These are phyloP conservation scores for Gossypium bickii DNA, from an alignment of 345 rosid genomes.

Conservation along the genomic window DNA sequence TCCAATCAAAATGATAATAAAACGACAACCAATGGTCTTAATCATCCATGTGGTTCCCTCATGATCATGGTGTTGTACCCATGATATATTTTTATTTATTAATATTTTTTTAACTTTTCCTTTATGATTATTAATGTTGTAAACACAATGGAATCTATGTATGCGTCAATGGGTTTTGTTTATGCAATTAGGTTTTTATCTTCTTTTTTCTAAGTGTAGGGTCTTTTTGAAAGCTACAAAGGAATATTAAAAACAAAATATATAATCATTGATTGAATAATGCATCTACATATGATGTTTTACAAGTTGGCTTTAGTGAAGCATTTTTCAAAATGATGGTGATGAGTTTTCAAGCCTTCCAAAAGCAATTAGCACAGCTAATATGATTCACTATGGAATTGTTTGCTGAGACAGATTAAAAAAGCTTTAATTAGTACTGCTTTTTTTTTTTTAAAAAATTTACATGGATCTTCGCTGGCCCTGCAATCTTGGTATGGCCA, in stretches of 20 bases:
- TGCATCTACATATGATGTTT: not conserved
- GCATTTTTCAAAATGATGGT: constrained; percentile 18
- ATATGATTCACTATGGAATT: constrained; percentile 12
- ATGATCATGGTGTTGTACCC: constrained; percentile 21
- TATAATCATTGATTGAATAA: constrained; percentile 7
- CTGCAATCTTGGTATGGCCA: constrained; percentile 13
- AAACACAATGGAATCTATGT: constrained; percentile 27
- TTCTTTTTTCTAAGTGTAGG: constrained; percentile 1
- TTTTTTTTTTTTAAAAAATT: not conserved
- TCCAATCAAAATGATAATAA: constrained; percentile 14
- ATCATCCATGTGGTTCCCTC: constrained; percentile 28
- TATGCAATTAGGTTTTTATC: not conserved
- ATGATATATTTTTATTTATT: not conserved
- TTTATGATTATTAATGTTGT: constrained; percentile 25
- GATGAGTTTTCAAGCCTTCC: constrained; percentile 14
- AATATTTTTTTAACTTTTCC: constrained; percentile 16
- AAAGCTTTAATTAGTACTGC: no score
- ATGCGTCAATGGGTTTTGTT: constrained; percentile 25
- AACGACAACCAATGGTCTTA: constrained; percentile 24
- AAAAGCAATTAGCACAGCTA: constrained; percentile 17
- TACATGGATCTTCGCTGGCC: not conserved
- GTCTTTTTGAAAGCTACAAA: constrained; percentile 27
- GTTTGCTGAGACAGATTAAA: constrained; percentile 6
- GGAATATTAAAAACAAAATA: not conserved
- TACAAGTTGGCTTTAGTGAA: constrained; percentile 22